Conservation (phyloP, 495 filamentous ascomycete genomes). For the Neurospora cerealis region DNA sequence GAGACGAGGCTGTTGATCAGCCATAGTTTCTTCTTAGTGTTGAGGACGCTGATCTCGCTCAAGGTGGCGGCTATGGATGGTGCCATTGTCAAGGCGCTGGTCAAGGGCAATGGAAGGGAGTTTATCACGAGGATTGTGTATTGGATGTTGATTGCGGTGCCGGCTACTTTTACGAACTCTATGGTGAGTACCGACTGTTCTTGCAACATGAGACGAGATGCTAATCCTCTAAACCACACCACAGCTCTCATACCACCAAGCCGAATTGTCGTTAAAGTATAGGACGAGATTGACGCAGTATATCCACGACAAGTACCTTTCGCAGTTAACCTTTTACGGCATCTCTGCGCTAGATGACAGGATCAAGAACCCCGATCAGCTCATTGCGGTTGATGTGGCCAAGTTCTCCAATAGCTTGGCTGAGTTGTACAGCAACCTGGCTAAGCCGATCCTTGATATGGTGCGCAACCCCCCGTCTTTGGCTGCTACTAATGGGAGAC, state of each 20-base stretch:
- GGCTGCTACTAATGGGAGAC: not conserved
- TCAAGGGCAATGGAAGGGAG: conserved; percentile 82
- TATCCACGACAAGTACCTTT: conserved; percentile 89
- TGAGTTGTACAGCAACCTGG: conserved; percentile 94
- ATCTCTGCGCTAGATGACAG: conserved; percentile 92
- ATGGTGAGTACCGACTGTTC: conserved; percentile 54
- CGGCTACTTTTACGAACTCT: conserved; percentile 96
- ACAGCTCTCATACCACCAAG: conserved; percentile 94
- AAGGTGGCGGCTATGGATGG: conserved; percentile 97
- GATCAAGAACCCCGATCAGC: conserved; percentile 97
- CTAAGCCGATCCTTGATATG: conserved; percentile 91
- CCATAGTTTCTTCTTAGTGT: conserved; percentile 72
- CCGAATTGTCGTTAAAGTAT: conserved; percentile 85
- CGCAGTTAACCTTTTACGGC: conserved; percentile 94
- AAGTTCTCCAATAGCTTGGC: conserved; percentile 93
- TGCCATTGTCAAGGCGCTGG: conserved; percentile 76
- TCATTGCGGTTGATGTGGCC: conserved; percentile 91
- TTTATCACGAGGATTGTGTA: conserved; percentile 84
- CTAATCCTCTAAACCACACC: not conserved
- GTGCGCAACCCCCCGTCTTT: conserved; percentile 21
- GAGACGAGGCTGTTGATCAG: conserved; percentile 76
- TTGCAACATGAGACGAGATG: not conserved
- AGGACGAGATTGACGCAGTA: conserved; percentile 82
- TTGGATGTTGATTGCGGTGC: conserved; percentile 99
- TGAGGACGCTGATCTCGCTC: conserved; percentile 82